Base-by-base conservation (phyloP, 2,329 filamentous ascomycete species). In the Colletotrichum costaricense region DNA sequence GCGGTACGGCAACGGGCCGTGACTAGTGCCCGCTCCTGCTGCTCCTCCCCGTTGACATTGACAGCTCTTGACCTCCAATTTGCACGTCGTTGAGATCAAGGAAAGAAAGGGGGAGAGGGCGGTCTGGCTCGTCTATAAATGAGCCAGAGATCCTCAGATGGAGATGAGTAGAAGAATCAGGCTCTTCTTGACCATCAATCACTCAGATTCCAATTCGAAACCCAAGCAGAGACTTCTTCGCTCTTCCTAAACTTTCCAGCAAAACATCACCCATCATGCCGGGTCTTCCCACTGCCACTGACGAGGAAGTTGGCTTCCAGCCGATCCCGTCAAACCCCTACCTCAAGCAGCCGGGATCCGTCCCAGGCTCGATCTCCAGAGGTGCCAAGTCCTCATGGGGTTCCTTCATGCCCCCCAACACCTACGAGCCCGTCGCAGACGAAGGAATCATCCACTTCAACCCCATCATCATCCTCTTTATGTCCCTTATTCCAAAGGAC, bases 221-320 rank as follows among this genome's bases (percentile, higher is more conserved):
- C 14, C 7, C 62, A 64, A 52, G 4, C 26, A 12, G 4, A 26
- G 9, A 33, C n/a, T 26, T 55, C 38, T 30, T 28, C 5, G 35
- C 14, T 49, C 42, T 26, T 22, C 22, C 26, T 52, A 5, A 33
- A 42, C 19, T 19, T 11, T 54, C n/a, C 7, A 54, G 16, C 16
- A 19, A 42, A 26, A 8, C n/a, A 55, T 16, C 33, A 16, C 38
- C 7, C 52, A 42, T 42, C 9, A 65, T 65, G 63, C 63, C 76
- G 22, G 76, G 76, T 24, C 76, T 78, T 69, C 76, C 77, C 55
- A 78, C 76, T 24, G 77, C 77, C 16, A 76, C 75, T 22, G 73
- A 78, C 35, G 57, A 56, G 16, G 67, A 75, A 0, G 74, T 78
- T 24, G 77, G 77, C 73, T 75, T 77, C 33, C 76, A 78, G 72